A percentile compares a stretch with the other conserved stretches of the same genome.
Conservation (phyloP, 805 yeast genomes). For the Suhomyces sp. region DNA sequence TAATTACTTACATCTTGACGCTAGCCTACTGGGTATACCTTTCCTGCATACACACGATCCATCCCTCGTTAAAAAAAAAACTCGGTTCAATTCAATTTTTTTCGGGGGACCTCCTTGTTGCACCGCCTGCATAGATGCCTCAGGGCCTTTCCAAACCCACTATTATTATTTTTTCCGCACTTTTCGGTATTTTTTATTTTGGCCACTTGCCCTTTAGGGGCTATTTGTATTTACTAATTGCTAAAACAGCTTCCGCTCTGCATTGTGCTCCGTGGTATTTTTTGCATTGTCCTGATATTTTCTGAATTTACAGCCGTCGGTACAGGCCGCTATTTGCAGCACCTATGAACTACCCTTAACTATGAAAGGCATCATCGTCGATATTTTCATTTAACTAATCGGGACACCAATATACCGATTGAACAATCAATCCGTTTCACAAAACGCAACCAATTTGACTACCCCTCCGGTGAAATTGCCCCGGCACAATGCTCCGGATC, state of each 20-base stretch:
- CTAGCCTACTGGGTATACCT: too few species aligned
- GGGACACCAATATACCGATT: slow-evolving; percentile 1
- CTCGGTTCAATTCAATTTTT: too few species aligned
- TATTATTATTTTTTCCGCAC: too few species aligned
- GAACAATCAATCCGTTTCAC: background rate
- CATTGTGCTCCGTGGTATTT: background rate
- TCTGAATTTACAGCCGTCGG: background rate
- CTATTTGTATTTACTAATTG: slow-evolving; percentile 2
- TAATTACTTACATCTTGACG: too few species aligned
- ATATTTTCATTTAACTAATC: slow-evolving; percentile 7
- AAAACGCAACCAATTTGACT: slow-evolving; percentile 1
- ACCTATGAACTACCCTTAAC: too few species aligned
- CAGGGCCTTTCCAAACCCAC: too few species aligned
- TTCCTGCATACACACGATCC: too few species aligned
- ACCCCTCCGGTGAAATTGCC: slow-evolving; percentile 4
- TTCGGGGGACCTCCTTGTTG: too few species aligned
- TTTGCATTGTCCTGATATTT: slow-evolving; percentile 1
- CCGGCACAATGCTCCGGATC: background rate
- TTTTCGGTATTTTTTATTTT: too few species aligned
- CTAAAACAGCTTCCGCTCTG: slow-evolving; percentile 1
- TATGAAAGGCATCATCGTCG: background rate
- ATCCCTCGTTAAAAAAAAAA: too few species aligned
- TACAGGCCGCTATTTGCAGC: slow-evolving; percentile 3
- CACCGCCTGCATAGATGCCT: too few species aligned
- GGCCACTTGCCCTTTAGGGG: background rate